Percentiles rank a stretch among this genome's conserved stretches.
Evolutionary conservation across 345 rosid genomes (phyloP).

Genomic region (Heritiera fomes): DNA sequence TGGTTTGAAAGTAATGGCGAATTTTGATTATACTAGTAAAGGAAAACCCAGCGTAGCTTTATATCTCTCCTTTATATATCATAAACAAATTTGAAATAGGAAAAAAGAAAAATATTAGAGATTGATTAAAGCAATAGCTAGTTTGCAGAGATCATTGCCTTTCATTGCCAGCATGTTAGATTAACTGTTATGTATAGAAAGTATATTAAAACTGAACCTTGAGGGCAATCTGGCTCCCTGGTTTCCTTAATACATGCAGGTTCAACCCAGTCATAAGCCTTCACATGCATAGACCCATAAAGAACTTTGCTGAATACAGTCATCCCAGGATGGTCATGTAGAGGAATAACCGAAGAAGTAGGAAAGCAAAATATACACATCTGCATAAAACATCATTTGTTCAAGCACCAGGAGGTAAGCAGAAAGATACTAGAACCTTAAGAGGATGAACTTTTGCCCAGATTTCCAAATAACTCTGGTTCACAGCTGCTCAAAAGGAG

Average conservation of each 20-base stretch:
- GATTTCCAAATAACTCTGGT: neutral
- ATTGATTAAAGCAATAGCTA: neutral
- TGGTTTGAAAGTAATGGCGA: neutral
- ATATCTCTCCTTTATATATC: neutral
- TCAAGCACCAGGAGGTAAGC: neutral
- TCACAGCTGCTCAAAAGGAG: neutral
- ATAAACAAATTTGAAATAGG: neutral
- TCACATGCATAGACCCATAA: conserved; percentile 89
- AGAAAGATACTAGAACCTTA: neutral
- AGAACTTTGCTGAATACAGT: conserved; percentile 90
- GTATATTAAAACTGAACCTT: conserved; percentile 38
- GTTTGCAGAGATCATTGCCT: conserved; percentile 1
- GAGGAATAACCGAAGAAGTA: conserved; percentile 87
- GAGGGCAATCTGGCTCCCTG: conserved; percentile 42
- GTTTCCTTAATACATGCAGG: conserved; percentile 59
- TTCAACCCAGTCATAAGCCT: conserved; percentile 95
- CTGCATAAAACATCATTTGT: conserved; percentile 45
- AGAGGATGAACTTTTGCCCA: neutral
- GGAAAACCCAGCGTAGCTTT: neutral
- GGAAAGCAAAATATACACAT: conserved; percentile 97
- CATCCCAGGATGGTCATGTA: conserved; percentile 97
- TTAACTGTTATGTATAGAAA: conserved; percentile 14
- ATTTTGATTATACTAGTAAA: neutral
- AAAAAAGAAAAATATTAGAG: neutral
- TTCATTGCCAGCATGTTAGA: neutral